Evolutionary conservation across 306 rosid species (phyloP), one percentile per base, ranked within the genome.

Genomic region (Lupinus albus): DNA sequence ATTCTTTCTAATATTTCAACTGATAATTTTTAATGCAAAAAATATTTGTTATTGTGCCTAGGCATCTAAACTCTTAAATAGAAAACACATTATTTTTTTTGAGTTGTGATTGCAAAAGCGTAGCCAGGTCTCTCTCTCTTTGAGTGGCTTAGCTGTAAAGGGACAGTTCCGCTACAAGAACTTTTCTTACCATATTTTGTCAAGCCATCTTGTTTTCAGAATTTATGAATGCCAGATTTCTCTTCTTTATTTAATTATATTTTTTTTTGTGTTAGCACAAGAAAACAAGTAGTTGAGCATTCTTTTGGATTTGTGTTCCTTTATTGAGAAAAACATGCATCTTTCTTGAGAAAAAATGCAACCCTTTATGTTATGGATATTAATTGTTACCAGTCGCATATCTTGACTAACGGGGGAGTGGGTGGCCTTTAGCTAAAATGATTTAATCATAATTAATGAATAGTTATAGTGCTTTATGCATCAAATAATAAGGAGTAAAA

Each of bases 141-240:
- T 21, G 0, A 68, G 60, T 55, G 33, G 38, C 55, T 33, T 53
- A 46, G 66, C 33, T 55, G 68, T 70, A 77, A 71, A 70, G 73
- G 56, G 55, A 15, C 65, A 46, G 2, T 38, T 68, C 8, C 13
- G 38, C 18, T 50, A 18, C 44, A 1, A 7, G 5, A 33, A 36
- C 17, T 50, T 42, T 76, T 32, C 42, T 61, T 1, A 10, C 36
- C 41, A 0, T 32, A n/a, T 69, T 46, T 70, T 55, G 76, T 14
- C 17, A 61, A 45, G 21, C 67, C 67, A 45, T 62, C 61, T 62
- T 36, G 15, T 14, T 4, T 66, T 44, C 57, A 44, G 45, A 36
- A 64, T 46, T 50, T 67, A 58, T 70, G 14, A 18, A 53, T 39
- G 6, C 13, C 16, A 25, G 17, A 30, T 64, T 38, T 13, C 8